phyloP scores from a whole-genome alignment of 139 green algal genomes.

The Haematococcus sp. region DNA sequence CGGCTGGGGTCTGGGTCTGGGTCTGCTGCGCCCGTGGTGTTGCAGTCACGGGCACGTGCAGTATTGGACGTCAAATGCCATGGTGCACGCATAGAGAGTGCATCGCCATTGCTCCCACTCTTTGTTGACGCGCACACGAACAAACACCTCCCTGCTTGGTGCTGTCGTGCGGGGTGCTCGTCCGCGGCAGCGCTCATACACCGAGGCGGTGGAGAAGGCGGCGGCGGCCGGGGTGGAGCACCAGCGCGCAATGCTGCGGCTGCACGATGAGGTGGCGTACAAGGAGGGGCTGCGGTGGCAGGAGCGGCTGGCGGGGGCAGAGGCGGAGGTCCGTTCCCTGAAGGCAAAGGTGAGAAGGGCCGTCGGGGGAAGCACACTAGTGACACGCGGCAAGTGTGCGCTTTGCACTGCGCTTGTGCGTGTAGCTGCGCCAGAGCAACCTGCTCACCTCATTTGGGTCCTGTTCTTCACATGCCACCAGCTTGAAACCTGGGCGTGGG shows the following conservation, averaged over 20 bases:
- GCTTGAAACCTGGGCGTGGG: no score
- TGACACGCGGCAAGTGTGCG: not conserved
- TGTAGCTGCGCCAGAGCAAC: not conserved
- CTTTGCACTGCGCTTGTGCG: not conserved
- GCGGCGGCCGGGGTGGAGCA: constrained; percentile 19
- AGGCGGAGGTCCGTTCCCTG: constrained; percentile 14
- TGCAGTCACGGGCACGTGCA: no score
- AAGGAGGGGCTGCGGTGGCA: constrained; percentile 32
- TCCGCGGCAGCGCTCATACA: constrained; percentile 17
- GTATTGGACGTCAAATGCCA: no score
- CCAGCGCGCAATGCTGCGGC: constrained; percentile 29
- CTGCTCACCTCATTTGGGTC: no score
- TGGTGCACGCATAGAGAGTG: no score
- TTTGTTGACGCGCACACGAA: not conserved
- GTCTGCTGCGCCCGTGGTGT: no score
- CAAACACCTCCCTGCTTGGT: not conserved
- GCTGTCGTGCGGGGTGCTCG: not conserved
- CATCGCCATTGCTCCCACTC: no score
- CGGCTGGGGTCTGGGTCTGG: not conserved
- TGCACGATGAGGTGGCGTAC: constrained; percentile 39
- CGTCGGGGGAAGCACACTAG: not conserved
- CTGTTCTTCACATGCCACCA: no score
- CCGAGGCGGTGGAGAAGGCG: constrained; percentile 24
- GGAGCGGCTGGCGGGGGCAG: constrained; percentile 11
- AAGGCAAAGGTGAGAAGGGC: not conserved